Percentiles rank a stretch among this genome's conserved stretches.
Conservation (phyloP, 768 basidiomycete species). For the Lactifluus pinguis region DNA sequence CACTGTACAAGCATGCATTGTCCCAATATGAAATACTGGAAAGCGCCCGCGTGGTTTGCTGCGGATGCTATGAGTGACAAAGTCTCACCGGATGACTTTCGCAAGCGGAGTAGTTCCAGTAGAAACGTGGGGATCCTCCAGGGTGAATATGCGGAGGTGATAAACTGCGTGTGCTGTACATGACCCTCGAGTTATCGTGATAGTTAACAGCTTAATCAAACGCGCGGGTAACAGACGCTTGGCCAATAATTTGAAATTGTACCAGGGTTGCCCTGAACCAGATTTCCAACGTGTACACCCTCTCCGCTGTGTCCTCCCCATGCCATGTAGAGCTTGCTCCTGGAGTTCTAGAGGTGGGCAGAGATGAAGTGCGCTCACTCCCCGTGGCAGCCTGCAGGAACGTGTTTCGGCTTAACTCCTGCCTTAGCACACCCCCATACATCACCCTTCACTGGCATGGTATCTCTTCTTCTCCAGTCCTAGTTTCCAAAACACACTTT, state of each 20-base stretch:
- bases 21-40: not conserved
- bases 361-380: constrained; percentile 1
- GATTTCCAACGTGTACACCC: not conserved
- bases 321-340: not conserved
- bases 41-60: not conserved
- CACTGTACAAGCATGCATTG: not conserved
- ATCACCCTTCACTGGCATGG: not conserved
- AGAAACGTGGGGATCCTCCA: not conserved
- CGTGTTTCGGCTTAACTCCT: constrained; percentile 9
- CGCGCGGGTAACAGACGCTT: not conserved
- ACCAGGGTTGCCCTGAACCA: not conserved
- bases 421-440: not conserved
- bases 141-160: not conserved
- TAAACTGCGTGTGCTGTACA: not conserved
- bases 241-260: constrained; percentile 9
- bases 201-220: not conserved
- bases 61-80: not conserved
- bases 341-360: not conserved
- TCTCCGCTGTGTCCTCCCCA: no score
- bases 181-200: no score
- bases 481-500: not conserved
- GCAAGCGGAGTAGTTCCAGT: not conserved
- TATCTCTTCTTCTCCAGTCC: not conserved
- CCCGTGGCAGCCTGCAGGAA: constrained; percentile 4
- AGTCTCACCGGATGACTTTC: constrained; percentile 4